Evolutionary conservation across 108 stramenopile species (phyloP).

Genomic region (Thalassiosira profunda): DNA sequence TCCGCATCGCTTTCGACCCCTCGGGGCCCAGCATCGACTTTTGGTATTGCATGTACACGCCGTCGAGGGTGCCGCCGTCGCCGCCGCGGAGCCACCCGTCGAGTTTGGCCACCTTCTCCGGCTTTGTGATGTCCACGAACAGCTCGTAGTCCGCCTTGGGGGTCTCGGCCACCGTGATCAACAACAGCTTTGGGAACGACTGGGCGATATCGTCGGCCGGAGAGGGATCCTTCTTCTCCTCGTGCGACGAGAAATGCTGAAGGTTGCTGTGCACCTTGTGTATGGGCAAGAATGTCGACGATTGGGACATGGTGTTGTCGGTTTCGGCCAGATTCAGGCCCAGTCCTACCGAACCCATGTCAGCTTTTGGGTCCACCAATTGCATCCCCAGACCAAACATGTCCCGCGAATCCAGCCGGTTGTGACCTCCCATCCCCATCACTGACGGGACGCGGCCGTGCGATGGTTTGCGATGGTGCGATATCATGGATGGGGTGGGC

Average conservation of each 20-base stretch:
- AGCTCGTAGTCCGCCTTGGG: conserved; percentile 32
- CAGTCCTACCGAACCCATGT: conserved; percentile 30
- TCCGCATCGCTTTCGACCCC: conserved; percentile 33
- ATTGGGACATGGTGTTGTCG: conserved; percentile 7
- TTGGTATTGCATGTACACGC: conserved; percentile 54
- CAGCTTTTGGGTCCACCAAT: conserved; percentile 15
- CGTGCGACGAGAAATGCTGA: conserved; percentile 5
- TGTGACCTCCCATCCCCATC: conserved; percentile 27
- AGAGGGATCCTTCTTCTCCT: conserved; percentile 8
- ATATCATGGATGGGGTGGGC: conserved; percentile 3
- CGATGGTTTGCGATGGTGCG: conserved; percentile 3
- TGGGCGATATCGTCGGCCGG: not conserved
- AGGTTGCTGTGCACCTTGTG: conserved; percentile 10
- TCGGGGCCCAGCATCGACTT: conserved; percentile 39
- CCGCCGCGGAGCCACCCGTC: conserved; percentile 41
- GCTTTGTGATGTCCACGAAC: conserved; percentile 43
- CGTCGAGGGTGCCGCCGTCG: conserved; percentile 43
- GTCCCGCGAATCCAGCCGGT: conserved; percentile 11
- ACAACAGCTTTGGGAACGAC: conserved; percentile 38
- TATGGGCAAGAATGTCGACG: conserved; percentile 29
- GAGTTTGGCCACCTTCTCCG: conserved; percentile 19
- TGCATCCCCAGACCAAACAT: conserved; percentile 13
- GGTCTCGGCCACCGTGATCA: conserved; percentile 30
- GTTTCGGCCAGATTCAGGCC: conserved; percentile 28
- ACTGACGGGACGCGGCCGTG: conserved; percentile 29